phyloP scores from a whole-genome alignment of 495 filamentous ascomycete species.

The Aspergillus carlsbadensis region DNA sequence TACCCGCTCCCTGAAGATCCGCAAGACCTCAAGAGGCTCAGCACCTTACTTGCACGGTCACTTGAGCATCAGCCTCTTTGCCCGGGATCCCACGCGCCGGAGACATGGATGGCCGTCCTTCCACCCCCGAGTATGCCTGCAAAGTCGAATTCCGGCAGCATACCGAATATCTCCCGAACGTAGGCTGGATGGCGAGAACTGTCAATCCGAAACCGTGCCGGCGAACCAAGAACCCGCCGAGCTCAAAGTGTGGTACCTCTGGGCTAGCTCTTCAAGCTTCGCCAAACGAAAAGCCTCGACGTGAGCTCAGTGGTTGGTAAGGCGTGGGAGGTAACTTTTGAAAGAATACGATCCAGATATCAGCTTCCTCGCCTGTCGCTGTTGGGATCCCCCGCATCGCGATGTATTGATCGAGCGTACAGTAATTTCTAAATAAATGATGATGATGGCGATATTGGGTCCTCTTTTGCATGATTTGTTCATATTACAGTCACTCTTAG shows the following conservation, averaged over 20 bases:
- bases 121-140: not conserved
- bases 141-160: not conserved
- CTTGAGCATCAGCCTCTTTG: not conserved
- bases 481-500: conserved; percentile 10
- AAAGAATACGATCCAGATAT: conserved; percentile 2
- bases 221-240: conserved; percentile 14
- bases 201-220: conserved; percentile 4
- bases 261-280: conserved; percentile 11
- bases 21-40: not conserved
- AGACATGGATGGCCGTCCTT: not conserved
- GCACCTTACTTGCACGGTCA: not conserved
- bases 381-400: conserved; percentile 9
- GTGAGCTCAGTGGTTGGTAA: conserved; percentile 2
- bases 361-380: not conserved
- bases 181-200: not conserved
- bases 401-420: not conserved
- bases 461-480: conserved; percentile 8
- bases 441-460: conserved; percentile 8
- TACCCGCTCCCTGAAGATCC: not conserved
- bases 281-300: conserved; percentile 1
- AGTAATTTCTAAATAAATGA: not conserved
- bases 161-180: not conserved
- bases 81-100: not conserved
- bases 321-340: not conserved
- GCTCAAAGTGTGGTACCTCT: conserved; percentile 21